Conservation (phyloP, 306 rosid species). For the Erythrophleum fordii region DNA sequence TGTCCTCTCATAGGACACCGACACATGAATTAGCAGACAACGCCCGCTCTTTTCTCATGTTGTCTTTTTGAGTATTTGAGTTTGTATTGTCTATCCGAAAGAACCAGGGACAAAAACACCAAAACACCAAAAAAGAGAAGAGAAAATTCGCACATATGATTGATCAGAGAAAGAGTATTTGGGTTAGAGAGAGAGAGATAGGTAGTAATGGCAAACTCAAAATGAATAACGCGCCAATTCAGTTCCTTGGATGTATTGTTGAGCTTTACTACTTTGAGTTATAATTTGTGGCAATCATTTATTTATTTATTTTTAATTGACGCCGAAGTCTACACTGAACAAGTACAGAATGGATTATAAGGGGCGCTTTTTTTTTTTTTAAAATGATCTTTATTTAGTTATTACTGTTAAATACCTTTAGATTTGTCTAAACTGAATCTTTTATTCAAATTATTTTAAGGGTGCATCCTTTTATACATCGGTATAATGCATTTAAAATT, state of each 20-base stretch:
- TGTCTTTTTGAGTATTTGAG: not conserved
- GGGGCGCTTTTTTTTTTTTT: not conserved
- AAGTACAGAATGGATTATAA: not conserved
- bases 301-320: not conserved
- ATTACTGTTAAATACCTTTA: not conserved
- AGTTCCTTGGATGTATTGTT: not conserved
- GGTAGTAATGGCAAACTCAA: not conserved
- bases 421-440: not conserved
- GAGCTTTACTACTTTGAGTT: not conserved
- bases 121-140: not conserved
- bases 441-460: not conserved
- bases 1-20: conserved; percentile 43
- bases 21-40: conserved; percentile 51
- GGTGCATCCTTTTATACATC: not conserved
- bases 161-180: not conserved
- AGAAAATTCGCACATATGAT: not conserved
- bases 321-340: not conserved
- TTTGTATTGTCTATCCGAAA: not conserved
- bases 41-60: conserved; percentile 42
- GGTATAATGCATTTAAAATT: not conserved
- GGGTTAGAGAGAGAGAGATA: not conserved
- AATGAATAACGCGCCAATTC: not conserved
- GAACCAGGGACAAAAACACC: not conserved
- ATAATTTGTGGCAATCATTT: not conserved
- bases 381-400: not conserved